phyloP scores from a whole-genome alignment of 225 moss, liverwort and hornwort genomes.

The Bryoerythrophyllum caledonicum region DNA sequence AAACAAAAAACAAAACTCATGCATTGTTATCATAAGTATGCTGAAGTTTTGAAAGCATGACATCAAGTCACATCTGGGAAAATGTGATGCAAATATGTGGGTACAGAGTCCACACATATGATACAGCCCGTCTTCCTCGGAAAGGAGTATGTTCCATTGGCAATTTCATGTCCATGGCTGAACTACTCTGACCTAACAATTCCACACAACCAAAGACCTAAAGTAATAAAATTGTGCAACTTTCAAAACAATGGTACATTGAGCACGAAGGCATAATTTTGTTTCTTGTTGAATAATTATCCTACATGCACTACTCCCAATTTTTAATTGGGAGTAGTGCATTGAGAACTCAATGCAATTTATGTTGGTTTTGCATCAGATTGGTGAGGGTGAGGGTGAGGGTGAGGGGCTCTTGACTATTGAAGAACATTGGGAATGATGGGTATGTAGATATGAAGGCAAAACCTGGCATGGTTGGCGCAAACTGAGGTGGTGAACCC shows the following conservation, averaged over 20 bases:
- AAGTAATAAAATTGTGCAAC: no score
- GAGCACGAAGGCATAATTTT: neutral
- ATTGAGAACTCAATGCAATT: neutral
- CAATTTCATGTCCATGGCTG: neutral
- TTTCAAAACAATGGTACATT: neutral
- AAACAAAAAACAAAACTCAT: neutral
- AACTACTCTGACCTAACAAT: neutral
- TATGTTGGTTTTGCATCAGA: neutral
- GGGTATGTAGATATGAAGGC: neutral
- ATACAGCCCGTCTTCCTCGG: no score
- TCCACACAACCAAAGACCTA: neutral
- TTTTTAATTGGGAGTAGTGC: no score
- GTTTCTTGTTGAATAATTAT: neutral
- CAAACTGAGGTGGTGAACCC: constrained; percentile 38
- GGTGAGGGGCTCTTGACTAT: no score
- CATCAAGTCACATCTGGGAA: neutral
- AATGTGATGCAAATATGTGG: neutral
- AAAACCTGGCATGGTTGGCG: constrained; percentile 23
- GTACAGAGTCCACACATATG: neutral
- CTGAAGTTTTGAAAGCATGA: neutral
- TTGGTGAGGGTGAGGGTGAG: no score
- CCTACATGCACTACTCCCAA: neutral
- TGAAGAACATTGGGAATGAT: neutral
- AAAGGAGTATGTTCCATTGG: neutral
- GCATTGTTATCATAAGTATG: neutral